Base-by-base conservation (phyloP, 208 protist species). In the Paratrypanosoma confusum region DNA sequence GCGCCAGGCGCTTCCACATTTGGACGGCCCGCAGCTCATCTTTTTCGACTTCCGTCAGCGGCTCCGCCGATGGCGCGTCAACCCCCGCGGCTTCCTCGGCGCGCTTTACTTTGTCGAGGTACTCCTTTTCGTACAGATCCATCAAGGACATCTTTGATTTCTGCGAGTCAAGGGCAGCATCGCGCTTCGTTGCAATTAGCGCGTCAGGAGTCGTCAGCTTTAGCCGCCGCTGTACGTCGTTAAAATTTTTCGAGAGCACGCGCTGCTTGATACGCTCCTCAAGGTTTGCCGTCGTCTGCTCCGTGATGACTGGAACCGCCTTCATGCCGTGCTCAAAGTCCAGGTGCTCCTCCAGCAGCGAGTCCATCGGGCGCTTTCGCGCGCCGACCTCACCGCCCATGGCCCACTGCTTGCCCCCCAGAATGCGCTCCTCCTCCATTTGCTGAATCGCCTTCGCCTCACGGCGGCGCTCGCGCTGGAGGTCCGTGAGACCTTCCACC, bases 81-180 rank as follows among this genome's bases (percentile, higher is more conserved):
- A 34, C 41, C 18, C 60, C 72, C 22, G 46, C 62, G 1, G 46
- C 62, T 48, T 83, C 81, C 43, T 86, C 76, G 4, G 72, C 73
- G 36, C 57, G 46, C 16, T 72, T 65, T 59, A 64, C 53, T 41
- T 79, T 81, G 44, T 87, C 79, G 24, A 91, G 50, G 47, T 71
- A 94, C 37, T 94, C 81, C 69, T 90, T 91, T 66, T 94, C 85
- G 64, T 94, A 91, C 11, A 94, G 59, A 47, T 94, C 85, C 75
- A 90, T 89, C 25, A 94, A 56, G 3, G 78, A 88, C 32, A 91
- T 62, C 63, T 86, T 83, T 8, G 81, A 89, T 74, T 93, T 90
- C 62, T 88, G 59, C 32, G 85, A 47, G 40, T 91, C 78, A 23
- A 81, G 42, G 17, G 57, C 65, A 31, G 62, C 67, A 37, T 89